Percentiles rank a stretch among this genome's conserved stretches.
These are phyloP conservation scores for Scedosporium dehoogii DNA, from an alignment of 2,329 filamentous ascomycete genomes.

Conservation along the genomic window DNA sequence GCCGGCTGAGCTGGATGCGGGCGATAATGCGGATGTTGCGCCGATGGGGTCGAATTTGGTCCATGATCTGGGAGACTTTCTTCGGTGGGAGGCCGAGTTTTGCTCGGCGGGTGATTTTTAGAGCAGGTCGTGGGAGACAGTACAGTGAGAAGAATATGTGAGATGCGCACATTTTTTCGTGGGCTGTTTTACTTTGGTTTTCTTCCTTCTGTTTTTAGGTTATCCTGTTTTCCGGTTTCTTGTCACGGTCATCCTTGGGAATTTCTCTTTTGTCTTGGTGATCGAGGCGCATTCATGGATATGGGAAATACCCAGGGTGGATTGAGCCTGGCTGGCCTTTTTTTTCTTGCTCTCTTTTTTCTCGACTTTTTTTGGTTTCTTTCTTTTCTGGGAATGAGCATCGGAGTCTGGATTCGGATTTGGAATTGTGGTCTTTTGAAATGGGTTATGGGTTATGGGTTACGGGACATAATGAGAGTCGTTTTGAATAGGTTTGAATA, in stretches of 20 bases:
- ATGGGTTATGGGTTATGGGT: neutral
- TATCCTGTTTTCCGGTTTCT: neutral
- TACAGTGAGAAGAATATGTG: neutral
- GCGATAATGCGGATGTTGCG: constrained; percentile 16
- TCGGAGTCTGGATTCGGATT: neutral
- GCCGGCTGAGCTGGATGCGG: constrained; percentile 13
- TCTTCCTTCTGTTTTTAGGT: neutral
- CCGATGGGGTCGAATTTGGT: constrained; percentile 53
- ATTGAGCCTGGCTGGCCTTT: neutral
- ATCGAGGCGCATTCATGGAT: too few relatives aligned
- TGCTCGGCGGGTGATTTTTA: constrained; percentile 25
- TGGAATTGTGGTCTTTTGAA: neutral
- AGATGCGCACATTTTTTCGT: neutral
- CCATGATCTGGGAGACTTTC: constrained; percentile 48
- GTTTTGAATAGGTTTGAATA: too few relatives aligned
- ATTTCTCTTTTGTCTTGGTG: too few relatives aligned
- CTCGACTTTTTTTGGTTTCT: neutral
- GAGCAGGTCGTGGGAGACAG: neutral
- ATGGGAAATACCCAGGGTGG: too few relatives aligned
- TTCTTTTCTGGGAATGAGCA: neutral
- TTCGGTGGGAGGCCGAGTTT: constrained; percentile 46
- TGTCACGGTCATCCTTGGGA: neutral
- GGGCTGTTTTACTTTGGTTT: neutral
- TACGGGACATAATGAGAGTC: too few relatives aligned
- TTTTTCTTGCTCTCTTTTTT: constrained; percentile 1